A percentile compares a stretch with the other conserved stretches of the same genome.
Evolutionary conservation across 2,329 filamentous ascomycete genomes (phyloP).

Genomic region (Fusarium humuli): DNA sequence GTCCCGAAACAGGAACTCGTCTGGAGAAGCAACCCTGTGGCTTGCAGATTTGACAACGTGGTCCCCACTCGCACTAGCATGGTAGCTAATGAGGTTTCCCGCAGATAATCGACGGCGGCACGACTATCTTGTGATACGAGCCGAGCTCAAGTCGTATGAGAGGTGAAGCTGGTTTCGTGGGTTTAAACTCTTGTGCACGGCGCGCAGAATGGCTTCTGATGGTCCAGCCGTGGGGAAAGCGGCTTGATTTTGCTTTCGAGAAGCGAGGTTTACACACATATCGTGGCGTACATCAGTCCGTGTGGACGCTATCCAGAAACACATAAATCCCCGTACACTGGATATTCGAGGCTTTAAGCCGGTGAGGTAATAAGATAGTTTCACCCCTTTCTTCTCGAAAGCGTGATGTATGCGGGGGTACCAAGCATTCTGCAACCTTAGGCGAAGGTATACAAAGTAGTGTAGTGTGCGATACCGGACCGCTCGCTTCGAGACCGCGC

Average conservation of each 20-base stretch:
- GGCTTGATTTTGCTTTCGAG: constrained; percentile 20
- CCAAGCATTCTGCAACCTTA: constrained; percentile 16
- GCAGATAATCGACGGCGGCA: constrained; percentile 16
- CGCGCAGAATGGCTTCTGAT: constrained; percentile 28
- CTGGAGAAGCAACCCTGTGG: constrained; percentile 35
- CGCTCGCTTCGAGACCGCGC: constrained; percentile 29
- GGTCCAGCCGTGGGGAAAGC: constrained; percentile 15
- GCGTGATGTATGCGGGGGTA: neutral
- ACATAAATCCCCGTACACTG: neutral
- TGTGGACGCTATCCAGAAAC: neutral
- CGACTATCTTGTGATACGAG: constrained; percentile 19
- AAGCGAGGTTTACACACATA: constrained; percentile 13
- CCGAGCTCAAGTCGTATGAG: constrained; percentile 35
- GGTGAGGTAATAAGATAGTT: neutral
- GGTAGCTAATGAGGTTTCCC: constrained; percentile 30
- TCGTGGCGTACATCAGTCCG: neutral
- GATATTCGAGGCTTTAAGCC: neutral
- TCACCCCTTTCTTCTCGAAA: neutral
- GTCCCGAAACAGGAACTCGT: constrained; percentile 46
- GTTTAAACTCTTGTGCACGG: constrained; percentile 36
- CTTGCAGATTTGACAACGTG: constrained; percentile 38
- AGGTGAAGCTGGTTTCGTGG: constrained; percentile 23
- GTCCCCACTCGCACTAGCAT: constrained; percentile 32
- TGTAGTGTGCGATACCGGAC: constrained; percentile 37
- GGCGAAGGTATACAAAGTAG: neutral